Percentiles rank a stretch among this genome's conserved stretches.
These are phyloP conservation scores for Ustilago bromivora DNA, from an alignment of 1,284 basidiomycete genomes.

Conservation along the genomic window DNA sequence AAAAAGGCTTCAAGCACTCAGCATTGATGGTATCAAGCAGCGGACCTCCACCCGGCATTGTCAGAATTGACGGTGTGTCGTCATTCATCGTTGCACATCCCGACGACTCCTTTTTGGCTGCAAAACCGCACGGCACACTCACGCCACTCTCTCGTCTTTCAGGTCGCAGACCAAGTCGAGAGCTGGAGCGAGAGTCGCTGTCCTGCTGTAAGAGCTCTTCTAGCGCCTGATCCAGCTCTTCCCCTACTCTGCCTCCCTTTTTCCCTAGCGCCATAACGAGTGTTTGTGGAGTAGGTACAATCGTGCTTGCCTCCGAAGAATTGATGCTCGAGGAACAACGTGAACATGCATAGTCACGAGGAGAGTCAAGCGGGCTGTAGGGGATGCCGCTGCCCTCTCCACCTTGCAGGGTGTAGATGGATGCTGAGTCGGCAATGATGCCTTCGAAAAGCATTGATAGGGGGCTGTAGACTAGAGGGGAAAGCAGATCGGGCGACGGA, in stretches of 20 bases:
- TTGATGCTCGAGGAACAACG: background rate
- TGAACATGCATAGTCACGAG: background rate
- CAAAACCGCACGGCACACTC: too few species aligned
- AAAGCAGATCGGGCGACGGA: background rate
- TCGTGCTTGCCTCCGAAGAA: background rate
- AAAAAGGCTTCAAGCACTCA: background rate
- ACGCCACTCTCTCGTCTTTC: too few species aligned
- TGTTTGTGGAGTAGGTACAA: background rate
- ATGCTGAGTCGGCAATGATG: conserved; percentile 22
- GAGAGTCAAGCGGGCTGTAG: background rate
- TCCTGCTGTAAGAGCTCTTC: background rate
- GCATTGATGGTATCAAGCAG: background rate
- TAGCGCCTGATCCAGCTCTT: background rate
- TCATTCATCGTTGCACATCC: background rate
- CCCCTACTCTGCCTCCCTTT: background rate
- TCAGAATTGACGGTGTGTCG: background rate
- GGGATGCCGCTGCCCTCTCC: background rate
- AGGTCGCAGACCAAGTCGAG: background rate
- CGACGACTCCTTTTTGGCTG: background rate
- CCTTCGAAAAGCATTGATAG: conserved; percentile 40
- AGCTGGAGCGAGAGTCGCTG: background rate
- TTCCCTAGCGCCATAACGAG: background rate
- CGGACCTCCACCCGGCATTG: conserved; percentile 22
- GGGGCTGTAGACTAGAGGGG: conserved; percentile 10
- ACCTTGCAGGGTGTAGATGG: background rate